These are phyloP conservation scores for Fusarium piperis DNA, from an alignment of 2,329 filamentous ascomycete genomes.

Conservation along the genomic window DNA sequence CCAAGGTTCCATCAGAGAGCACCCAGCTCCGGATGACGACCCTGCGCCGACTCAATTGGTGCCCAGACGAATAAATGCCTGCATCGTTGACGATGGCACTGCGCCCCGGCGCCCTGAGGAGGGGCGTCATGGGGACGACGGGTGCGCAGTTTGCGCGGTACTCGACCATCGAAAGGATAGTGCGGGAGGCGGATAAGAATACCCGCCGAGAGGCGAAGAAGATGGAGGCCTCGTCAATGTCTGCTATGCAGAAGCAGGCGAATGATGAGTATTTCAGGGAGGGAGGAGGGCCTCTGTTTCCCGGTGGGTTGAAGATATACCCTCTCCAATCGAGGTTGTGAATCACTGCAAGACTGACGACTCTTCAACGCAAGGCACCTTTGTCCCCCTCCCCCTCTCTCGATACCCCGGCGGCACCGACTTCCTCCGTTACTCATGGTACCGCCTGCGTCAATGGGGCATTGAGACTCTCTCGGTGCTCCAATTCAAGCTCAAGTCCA, in stretches of 20 bases:
- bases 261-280: conserved; percentile 48
- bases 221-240: conserved; percentile 45
- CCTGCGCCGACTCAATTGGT: conserved; percentile 27
- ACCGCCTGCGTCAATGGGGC: conserved; percentile 48
- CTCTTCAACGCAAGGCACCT: conserved; percentile 53
- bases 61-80: conserved; percentile 23
- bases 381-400: conserved; percentile 55
- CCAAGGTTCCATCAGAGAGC: not conserved
- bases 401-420: conserved; percentile 44
- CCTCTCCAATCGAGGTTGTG: conserved; percentile 4
- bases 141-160: conserved; percentile 40
- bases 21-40: conserved; percentile 8
- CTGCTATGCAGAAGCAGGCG: conserved; percentile 44
- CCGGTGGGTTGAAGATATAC: conserved; percentile 39
- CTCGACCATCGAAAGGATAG: conserved; percentile 38
- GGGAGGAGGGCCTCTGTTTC: conserved; percentile 48
- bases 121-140: conserved; percentile 31
- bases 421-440: conserved; percentile 51
- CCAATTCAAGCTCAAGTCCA: conserved; percentile 56
- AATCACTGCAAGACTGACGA: not conserved
- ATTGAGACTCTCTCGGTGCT: conserved; percentile 49
- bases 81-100: conserved; percentile 31
- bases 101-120: conserved; percentile 36
- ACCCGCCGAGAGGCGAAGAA: conserved; percentile 34
- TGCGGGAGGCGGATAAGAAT: conserved; percentile 43